Base-by-base conservation (phyloP, 2,329 filamentous ascomycete genomes). In the Chaetomium globosum region DNA sequence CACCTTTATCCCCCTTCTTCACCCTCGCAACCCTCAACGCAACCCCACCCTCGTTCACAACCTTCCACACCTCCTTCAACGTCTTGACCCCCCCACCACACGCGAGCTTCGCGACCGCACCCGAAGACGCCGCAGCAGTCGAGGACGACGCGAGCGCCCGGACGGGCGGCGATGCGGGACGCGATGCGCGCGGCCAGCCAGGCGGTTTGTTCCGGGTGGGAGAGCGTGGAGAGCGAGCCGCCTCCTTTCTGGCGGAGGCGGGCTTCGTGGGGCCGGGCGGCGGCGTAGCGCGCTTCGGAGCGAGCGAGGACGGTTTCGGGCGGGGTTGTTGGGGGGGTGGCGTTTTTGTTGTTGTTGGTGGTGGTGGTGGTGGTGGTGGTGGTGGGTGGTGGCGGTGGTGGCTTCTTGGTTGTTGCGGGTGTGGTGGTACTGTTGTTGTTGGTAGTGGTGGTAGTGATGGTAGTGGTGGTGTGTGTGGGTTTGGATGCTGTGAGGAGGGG, bases 11-110 rank as follows among this genome's bases (percentile, higher is more conserved):
- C 56, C 78, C 81, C 30, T 48, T 49, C n/a, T 39, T 30, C 51
- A 21, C 1, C 52, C 69, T 21, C 82, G 75, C 30, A 77, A 76
- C 52, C 46, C 84, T 81, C 58, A 82, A 75, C 5, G 84, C 82
- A 16, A 85, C 76, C 63, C 75, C 79, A 56, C 82, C 79, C 69
- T 86, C 85, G 73, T 80, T 80, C 67, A 85, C 78, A 55, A 79
- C 77, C 74, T 84, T 84, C 85, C 85, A 87, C 72, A 84, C 81
- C 70, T 87, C 84, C 71, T 82, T 81, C 72, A 85, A 81, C 30
- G 81, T 75, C 74, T 85, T 85, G 74, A 79, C 77, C 1, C 74
- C 73, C 5, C 64, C 36, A 6, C 74, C 72, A 13, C 65, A 43
- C 75, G 67, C 67, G 75, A 77, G 39, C 78, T 73, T 52, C 16